Conservation (phyloP, 2,329 filamentous ascomycete species). For the Acrocalymma vagum region DNA sequence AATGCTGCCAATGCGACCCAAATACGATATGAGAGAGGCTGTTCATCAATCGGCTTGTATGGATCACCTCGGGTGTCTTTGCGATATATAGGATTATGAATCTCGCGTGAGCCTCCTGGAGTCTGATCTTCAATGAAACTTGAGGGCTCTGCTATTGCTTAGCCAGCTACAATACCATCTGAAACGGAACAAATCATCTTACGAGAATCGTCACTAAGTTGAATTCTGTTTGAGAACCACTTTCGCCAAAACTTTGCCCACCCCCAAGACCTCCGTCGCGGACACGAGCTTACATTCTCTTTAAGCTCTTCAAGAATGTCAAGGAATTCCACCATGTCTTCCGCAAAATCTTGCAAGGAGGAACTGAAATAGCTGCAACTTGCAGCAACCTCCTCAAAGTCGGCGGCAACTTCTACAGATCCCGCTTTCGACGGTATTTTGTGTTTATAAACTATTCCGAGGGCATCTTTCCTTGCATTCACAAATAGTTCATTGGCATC, state of each 20-base stretch:
- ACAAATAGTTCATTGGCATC: slow-evolving; percentile 85
- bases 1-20: slow-evolving; percentile 66
- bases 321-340: slow-evolving; percentile 85
- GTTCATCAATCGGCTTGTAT: slow-evolving; percentile 36
- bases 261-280: slow-evolving; percentile 74
- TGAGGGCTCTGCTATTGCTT: slow-evolving; percentile 27
- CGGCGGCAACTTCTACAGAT: slow-evolving; percentile 81
- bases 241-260: slow-evolving; percentile 83
- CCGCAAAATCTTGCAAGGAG: slow-evolving; percentile 87
- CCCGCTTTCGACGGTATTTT: slow-evolving; percentile 75
- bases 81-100: slow-evolving; percentile 44
- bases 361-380: slow-evolving; percentile 97
- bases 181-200: background rate
- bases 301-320: slow-evolving; percentile 87
- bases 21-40: slow-evolving; percentile 55
- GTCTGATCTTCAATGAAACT: slow-evolving; percentile 35
- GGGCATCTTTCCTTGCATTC: slow-evolving; percentile 75
- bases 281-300: slow-evolving; percentile 70
- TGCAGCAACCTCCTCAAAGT: slow-evolving; percentile 97
- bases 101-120: slow-evolving; percentile 41
- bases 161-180: slow-evolving; percentile 6
- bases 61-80: slow-evolving; percentile 35
- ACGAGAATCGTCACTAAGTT: slow-evolving; percentile 29
- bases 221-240: slow-evolving; percentile 19
- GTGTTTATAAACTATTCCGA: slow-evolving; percentile 81